A percentile compares a stretch with the other conserved stretches of the same genome.
phyloP scores from a whole-genome alignment of 2,329 filamentous ascomycete species.

The Penicillium sp. region DNA sequence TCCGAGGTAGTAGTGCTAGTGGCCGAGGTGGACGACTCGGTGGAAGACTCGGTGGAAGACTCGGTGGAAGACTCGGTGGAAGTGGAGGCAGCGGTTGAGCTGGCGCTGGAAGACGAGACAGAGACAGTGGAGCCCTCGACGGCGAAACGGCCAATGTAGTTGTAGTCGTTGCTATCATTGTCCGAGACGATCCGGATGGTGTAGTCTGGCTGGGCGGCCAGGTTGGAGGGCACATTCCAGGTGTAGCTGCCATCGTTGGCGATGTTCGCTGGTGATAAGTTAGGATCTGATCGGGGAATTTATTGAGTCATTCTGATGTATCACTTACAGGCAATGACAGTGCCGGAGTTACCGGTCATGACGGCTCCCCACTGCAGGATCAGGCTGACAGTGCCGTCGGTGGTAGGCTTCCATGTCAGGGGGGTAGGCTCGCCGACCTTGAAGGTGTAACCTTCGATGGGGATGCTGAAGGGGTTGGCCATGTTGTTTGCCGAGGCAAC shows the following conservation, averaged over 20 bases:
- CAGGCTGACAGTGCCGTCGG: slow-evolving; percentile 51
- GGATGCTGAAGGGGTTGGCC: slow-evolving; percentile 50
- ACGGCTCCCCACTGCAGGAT: slow-evolving; percentile 47
- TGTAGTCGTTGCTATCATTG: slow-evolving; percentile 41
- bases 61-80: slow-evolving; percentile 19
- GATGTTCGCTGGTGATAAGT: slow-evolving; percentile 40
- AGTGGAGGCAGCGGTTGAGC: slow-evolving; percentile 24
- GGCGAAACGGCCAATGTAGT: slow-evolving; percentile 54
- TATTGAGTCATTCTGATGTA: background rate
- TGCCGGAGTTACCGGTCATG: slow-evolving; percentile 42
- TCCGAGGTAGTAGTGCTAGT: slow-evolving; percentile 23
- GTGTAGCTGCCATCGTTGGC: slow-evolving; percentile 50
- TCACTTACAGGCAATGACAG: slow-evolving; percentile 44
- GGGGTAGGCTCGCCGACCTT: slow-evolving; percentile 47
- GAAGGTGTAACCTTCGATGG: slow-evolving; percentile 43
- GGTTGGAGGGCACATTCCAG: slow-evolving; percentile 44
- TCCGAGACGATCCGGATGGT: slow-evolving; percentile 54
- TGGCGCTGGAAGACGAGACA: slow-evolving; percentile 31
- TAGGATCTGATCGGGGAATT: background rate
- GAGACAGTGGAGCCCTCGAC: slow-evolving; percentile 45
- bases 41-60: slow-evolving; percentile 16
- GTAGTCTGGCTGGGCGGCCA: slow-evolving; percentile 48
- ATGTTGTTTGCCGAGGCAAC: slow-evolving; percentile 41
- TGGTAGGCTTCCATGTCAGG: slow-evolving; percentile 51
- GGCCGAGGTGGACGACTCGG: slow-evolving; percentile 13